phyloP scores from a whole-genome alignment of 2,329 filamentous ascomycete species.

The Neopestalotiopsis sp. region DNA sequence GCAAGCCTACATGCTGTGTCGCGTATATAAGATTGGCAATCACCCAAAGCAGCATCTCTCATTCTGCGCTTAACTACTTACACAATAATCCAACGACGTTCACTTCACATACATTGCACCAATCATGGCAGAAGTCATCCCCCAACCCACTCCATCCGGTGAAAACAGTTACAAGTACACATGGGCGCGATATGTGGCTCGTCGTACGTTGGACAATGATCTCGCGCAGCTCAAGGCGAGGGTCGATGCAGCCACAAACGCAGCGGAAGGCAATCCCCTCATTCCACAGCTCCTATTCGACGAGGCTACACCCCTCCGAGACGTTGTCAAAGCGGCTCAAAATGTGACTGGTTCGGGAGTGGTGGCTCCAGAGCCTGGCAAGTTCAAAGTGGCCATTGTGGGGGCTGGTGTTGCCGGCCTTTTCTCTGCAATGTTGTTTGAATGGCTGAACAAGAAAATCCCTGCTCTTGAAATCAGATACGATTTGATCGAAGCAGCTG shows the following conservation, averaged over 20 bases:
- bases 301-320: not conserved
- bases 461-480: constrained; percentile 17
- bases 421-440: constrained; percentile 24
- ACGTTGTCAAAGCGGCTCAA: not conserved
- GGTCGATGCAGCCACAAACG: not conserved
- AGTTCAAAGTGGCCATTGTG: constrained; percentile 22
- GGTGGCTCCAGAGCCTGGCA: not conserved
- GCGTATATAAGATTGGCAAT: too few species aligned
- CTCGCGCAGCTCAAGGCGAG: constrained; percentile 1
- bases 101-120: too few species aligned
- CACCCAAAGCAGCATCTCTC: too few species aligned
- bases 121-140: too few species aligned
- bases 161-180: too few species aligned
- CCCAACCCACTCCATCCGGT: too few species aligned
- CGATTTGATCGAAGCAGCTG: constrained; percentile 26
- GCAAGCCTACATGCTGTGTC: too few species aligned
- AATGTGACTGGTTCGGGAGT: not conserved
- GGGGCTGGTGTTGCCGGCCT: constrained; percentile 24
- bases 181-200: constrained; percentile 2
- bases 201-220: constrained; percentile 1
- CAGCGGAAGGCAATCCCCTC: too few species aligned
- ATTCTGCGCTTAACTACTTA: too few species aligned
- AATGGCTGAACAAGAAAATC: constrained; percentile 15
- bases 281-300: not conserved
- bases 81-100: too few species aligned